Evolutionary conservation across 192 early-diverging fungal genomes (phyloP), one percentile per base, ranked within the genome.

Genomic region (Fimicolochytrium jonesii): DNA sequence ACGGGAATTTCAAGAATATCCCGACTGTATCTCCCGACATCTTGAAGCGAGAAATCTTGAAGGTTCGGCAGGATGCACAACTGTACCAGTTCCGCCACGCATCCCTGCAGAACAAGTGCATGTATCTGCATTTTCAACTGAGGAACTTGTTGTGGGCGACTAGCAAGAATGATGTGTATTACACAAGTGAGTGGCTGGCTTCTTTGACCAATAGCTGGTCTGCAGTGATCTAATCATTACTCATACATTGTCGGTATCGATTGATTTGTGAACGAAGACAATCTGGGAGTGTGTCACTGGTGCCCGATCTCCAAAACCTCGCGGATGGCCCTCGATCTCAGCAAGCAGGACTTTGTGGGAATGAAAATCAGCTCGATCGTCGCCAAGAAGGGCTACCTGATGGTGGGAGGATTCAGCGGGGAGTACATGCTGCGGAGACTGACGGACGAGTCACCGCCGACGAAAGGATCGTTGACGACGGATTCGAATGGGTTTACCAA

Each of bases 51-150:
- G 35, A 63, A 36, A 42, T 75, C 18, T 64, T 59, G 45, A 45
- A 48, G 0, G 59, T 72, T 17, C 54, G 58, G 26, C 35, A 35
- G 2, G 63, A 75, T 47, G 70, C 64, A 7, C 37, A 60, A 23
- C 80, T 67, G 47, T 84, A 82, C 47, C 45, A 57, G 22, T 84
- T 82, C 48, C 74, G 66, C 15, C 72, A 68, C 56, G 66, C 77
- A 7, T 73, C 68, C 4, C 55, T 78, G 10, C 50, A 61, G 26
- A 64, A 70, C 32, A 80, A 72, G 62, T 85, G 83, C 59, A 66
- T 67, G 1, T 68, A 77, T 62, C 76, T 74, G 26, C 86, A 87
- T 56, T 87, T 77, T 72, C 77, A 88, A 64, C 74, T 88, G 36
- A 66, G 86, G 30, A 84, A 88, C 59, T 62, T 87, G 18, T 31